Base-by-base conservation (phyloP, 768 basidiomycete species). In the Leccinum longicurvipes region DNA sequence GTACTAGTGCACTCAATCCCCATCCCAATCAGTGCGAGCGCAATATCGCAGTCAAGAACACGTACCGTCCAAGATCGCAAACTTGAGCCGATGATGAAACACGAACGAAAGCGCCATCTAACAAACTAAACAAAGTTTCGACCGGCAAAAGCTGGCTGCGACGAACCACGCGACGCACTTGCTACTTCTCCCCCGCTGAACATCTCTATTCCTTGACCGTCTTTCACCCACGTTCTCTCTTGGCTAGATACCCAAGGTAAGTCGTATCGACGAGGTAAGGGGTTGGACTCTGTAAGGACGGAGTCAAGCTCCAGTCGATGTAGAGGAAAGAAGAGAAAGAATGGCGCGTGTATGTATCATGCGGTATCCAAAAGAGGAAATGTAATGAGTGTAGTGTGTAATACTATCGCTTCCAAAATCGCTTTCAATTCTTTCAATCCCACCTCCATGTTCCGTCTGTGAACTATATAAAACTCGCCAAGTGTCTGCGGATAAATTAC, bases 131-230 rank as follows among this genome's bases (percentile, higher is more conserved):
- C 21, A 5, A n/a, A 15, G 86, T 86, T 17, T 2, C 23, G 0
- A 46, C 64, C 21, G 63, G 56, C 19, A 52, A 51, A 11, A 36
- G 11, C 6, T 14, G 7, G 24, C 11, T 1, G 4, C 32, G 29
- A 47, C n/a, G 27, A 14, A 21, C 24, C n/a, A 50, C 39, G 25
- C 10, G 32, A 32, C 55, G 42, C 21, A 89, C 87, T 65, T 94
- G 73, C 72, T 98, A 95, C 74, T 96, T 97, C 81, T 98, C 96
- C 96, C 0, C 96, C 96, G 63, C 91, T 94, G 64, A 96, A 74
- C 45, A 73, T 96, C 93, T 60, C 92, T 82, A 98, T 71, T 98
- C 95, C 73, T 97, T 98, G 66, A 87, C 75, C 24, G 92, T 88
- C 56, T 77, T 78, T 85, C 92, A 91, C 0, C 95, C 94, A 0